Conservation (phyloP, 2,329 filamentous ascomycete species). For the Trichoderma hamatum region DNA sequence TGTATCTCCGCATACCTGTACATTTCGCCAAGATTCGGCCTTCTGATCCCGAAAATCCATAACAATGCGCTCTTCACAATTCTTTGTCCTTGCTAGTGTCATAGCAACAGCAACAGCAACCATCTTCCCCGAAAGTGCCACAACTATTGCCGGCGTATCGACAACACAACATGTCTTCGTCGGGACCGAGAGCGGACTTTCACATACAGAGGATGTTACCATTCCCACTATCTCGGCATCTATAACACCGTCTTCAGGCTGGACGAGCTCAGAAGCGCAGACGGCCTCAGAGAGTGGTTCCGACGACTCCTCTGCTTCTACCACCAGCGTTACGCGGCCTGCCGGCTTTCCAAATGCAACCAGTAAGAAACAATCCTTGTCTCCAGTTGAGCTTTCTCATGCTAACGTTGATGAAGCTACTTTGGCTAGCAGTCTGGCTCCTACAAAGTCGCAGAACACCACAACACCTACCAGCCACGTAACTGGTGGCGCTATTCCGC, state of each 20-base stretch:
- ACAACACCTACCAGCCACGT: constrained; percentile 36
- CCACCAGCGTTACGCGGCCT: constrained; percentile 9
- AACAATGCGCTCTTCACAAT: constrained; percentile 31
- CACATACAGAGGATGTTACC: constrained; percentile 5
- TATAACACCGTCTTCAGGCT: constrained; percentile 1
- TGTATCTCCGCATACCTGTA: constrained; percentile 15
- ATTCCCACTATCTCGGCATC: constrained; percentile 15
- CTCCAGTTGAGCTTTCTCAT: neutral
- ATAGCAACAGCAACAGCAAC: constrained; percentile 27
- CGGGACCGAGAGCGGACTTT: neutral
- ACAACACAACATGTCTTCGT: constrained; percentile 4
- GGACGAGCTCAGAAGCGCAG: neutral
- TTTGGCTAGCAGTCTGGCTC: constrained; percentile 12
- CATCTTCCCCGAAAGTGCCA: constrained; percentile 4
- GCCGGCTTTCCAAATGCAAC: constrained; percentile 23
- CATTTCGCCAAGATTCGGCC: constrained; percentile 18
- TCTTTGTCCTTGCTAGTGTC: constrained; percentile 27
- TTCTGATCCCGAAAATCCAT: neutral
- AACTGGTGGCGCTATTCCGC: constrained; percentile 40
- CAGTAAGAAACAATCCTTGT: constrained; percentile 3
- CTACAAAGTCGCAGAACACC: constrained; percentile 32
- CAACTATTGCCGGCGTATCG: constrained; percentile 7
- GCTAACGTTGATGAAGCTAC: constrained; percentile 22
- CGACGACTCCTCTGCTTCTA: neutral
- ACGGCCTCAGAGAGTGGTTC: constrained; percentile 1